A percentile compares a stretch with the other conserved stretches of the same genome.
These are phyloP conservation scores for Miamiensis avidus DNA, from an alignment of 169 alveolate species.

Conservation along the genomic window DNA sequence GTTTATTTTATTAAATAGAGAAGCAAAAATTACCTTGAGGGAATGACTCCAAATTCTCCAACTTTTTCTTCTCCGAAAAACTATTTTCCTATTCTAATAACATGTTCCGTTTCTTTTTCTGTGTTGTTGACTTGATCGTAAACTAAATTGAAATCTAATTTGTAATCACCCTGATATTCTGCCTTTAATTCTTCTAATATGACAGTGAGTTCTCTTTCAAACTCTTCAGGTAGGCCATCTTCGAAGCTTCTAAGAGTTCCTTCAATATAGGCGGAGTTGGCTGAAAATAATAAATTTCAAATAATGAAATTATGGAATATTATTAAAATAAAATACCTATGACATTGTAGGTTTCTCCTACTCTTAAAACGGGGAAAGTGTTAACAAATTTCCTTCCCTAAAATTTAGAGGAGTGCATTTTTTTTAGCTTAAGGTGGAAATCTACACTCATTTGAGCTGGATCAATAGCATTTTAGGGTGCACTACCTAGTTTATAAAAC, in stretches of 20 bases:
- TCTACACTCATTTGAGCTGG: conserved; percentile 57
- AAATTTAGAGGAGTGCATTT: conserved; percentile 3
- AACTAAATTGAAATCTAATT: conserved; percentile 21
- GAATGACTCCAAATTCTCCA: background rate
- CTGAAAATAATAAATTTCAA: conserved; percentile 36
- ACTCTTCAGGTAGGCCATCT: conserved; percentile 18
- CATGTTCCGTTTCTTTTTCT: conserved; percentile 45
- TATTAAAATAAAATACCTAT: background rate
- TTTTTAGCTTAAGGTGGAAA: conserved; percentile 16
- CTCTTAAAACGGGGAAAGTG: conserved; percentile 3
- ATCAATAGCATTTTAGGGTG: conserved; percentile 57
- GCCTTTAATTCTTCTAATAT: conserved; percentile 19
- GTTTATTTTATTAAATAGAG: no score
- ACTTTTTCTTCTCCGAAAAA: conserved; percentile 56
- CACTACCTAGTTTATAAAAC: conserved; percentile 23
- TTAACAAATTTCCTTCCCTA: background rate
- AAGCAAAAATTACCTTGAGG: background rate
- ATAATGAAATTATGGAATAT: no score
- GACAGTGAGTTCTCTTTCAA: conserved; percentile 26
- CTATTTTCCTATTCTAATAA: conserved; percentile 41
- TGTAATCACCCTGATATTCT: conserved; percentile 35
- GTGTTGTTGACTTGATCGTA: conserved; percentile 55
- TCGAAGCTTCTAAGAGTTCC: conserved; percentile 64
- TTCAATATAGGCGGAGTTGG: conserved; percentile 46
- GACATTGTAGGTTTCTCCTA: conserved; percentile 13